Percentiles rank a stretch among this genome's conserved stretches.
These are phyloP conservation scores for Tremella mesenterica DNA, from an alignment of 768 basidiomycete genomes.

Conservation along the genomic window DNA sequence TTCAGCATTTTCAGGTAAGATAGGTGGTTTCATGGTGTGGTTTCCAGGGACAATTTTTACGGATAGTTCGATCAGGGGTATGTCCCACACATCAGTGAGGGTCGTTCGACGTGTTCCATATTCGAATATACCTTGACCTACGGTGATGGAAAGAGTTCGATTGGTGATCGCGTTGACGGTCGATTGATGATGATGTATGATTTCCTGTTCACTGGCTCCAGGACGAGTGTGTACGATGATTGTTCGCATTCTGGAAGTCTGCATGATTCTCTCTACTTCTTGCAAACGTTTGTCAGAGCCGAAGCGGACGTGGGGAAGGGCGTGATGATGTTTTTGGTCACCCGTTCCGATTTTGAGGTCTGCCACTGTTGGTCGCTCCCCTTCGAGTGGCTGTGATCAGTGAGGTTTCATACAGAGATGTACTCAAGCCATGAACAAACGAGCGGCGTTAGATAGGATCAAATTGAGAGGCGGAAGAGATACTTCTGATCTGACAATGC, in stretches of 20 bases:
- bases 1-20: constrained; percentile 59
- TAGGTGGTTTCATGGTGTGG: constrained; percentile 52
- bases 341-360: constrained; percentile 8
- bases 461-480: too few relatives aligned
- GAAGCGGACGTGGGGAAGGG: constrained; percentile 72
- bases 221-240: constrained; percentile 60
- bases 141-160: constrained; percentile 77
- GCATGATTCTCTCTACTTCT: constrained; percentile 84
- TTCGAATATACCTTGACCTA: constrained; percentile 85
- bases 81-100: constrained; percentile 46
- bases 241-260: constrained; percentile 62
- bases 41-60: constrained; percentile 42
- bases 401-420: neutral
- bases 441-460: too few relatives aligned
- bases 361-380: constrained; percentile 11
- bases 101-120: constrained; percentile 71
- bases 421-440: too few relatives aligned
- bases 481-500: too few relatives aligned
- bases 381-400: neutral
- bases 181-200: constrained; percentile 72
- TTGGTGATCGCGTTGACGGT: constrained; percentile 72
- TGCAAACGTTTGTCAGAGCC: constrained; percentile 80
- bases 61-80: constrained; percentile 42
- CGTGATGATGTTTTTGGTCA: constrained; percentile 2
- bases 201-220: constrained; percentile 76